Evolutionary conservation across 768 basidiomycete genomes (phyloP), one percentile per base, ranked within the genome.

Genomic region (Dacryopinax primogenitus): DNA sequence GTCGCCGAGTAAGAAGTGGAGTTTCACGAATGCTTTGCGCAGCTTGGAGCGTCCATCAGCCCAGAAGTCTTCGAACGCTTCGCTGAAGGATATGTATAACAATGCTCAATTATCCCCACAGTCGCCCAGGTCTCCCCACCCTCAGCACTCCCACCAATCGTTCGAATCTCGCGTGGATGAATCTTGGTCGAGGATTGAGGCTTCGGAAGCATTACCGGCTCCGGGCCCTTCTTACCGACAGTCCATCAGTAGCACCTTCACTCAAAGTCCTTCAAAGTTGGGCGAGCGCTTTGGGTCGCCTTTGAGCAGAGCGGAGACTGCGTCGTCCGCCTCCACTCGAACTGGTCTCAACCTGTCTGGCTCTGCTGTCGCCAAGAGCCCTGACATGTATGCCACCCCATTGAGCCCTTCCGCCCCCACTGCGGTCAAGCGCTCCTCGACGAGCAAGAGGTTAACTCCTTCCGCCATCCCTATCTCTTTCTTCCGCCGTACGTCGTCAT

Each of bases 391-490:
- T 18, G 51, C 51, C 51, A 58, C 51, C 32, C 51, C 51, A 3
- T 30, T 58, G 13, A 58, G 21, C 51, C 51, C 0, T 67, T 67
- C 15, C 64, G 64, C 61, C 66, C 65, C 7, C 64, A 68, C n/a
- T 65, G 68, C 32, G 66, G 67, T 16, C 66, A 67, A 18, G 66
- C 67, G 65, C 67, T 62, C 63, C 23, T 65, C 26, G 62, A 66
- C 65, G 67, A 66, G 51, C 26, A 92, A 86, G 73, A 86, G 92
- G 66, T 82, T 92, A 51, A 93, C 92, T 0, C 92, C 92, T 1
- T 92, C 90, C 30, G 89, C 90, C 15, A 95, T 95, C 66, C 92
- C 92, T 13, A 95, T 95, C 66, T 92, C 92, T 1, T 95, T 95
- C 76, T 94, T 95, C 78, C 84, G 90, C 45, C 86, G 92, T 35